Conservation (phyloP, 768 basidiomycete species). For the Pisolithus marmoratus region DNA sequence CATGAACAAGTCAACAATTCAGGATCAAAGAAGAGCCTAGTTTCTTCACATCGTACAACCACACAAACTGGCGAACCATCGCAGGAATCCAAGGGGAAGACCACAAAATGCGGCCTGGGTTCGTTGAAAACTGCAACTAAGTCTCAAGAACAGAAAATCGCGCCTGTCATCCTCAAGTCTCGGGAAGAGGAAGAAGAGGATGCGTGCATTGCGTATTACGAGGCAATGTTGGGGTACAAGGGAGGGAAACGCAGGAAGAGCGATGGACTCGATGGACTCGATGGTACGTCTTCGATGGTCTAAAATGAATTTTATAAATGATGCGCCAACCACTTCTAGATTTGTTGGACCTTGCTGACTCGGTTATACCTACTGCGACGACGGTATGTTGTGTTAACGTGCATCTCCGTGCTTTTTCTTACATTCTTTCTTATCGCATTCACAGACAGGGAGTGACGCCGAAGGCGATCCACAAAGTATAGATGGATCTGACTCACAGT, state of each 20-base stretch:
- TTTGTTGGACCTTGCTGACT: constrained; percentile 46
- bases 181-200: constrained; percentile 67
- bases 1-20: neutral
- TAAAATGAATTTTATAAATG: neutral
- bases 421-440: neutral
- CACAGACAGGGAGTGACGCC: neutral
- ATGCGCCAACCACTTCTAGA: constrained; percentile 30
- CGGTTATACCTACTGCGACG: constrained; percentile 7
- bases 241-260: constrained; percentile 39
- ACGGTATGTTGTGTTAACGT: neutral
- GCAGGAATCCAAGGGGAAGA: constrained; percentile 9
- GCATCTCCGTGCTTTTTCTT: neutral
- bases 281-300: constrained; percentile 46
- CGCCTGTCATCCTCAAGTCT: constrained; percentile 19
- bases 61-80: neutral
- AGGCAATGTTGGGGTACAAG: constrained; percentile 64
- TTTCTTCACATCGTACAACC: neutral
- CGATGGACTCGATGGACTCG: constrained; percentile 73
- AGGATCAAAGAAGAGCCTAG: neutral
- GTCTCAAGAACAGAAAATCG: constrained; percentile 5
- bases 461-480: constrained; percentile 1
- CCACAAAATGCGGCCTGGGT: constrained; percentile 23
- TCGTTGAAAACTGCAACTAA: constrained; percentile 21
- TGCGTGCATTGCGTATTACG: constrained; percentile 78
- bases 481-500: neutral